phyloP scores from a whole-genome alignment of 495 filamentous ascomycete genomes.

The Aspergillus cristatus region DNA sequence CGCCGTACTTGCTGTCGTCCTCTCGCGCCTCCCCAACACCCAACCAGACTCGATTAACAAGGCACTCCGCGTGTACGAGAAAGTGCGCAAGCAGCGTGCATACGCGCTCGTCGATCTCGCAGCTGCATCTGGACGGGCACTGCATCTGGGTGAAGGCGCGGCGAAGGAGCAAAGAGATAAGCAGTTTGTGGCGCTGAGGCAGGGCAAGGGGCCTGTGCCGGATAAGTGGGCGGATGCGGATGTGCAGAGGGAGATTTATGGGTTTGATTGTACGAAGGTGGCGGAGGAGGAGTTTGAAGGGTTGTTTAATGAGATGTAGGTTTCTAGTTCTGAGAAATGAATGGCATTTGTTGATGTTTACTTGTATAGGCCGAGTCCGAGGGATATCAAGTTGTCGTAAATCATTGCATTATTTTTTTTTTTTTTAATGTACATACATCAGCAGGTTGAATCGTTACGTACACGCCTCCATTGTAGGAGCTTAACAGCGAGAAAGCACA shows the following conservation, averaged over 20 bases:
- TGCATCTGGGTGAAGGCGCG: constrained; percentile 67
- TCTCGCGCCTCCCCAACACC: constrained; percentile 45
- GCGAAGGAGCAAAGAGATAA: constrained; percentile 69
- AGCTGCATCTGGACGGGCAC: constrained; percentile 51
- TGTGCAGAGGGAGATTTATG: constrained; percentile 70
- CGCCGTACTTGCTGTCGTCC: constrained; percentile 58
- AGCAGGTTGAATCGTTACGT: no score
- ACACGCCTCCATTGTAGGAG: no score
- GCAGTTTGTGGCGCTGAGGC: constrained; percentile 54
- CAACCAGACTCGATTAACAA: constrained; percentile 50
- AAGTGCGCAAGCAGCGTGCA: constrained; percentile 60
- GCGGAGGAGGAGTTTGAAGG: constrained; percentile 52
- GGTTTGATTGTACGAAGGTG: constrained; percentile 55
- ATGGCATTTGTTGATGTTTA: no score
- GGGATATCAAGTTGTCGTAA: no score
- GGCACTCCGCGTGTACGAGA: constrained; percentile 62
- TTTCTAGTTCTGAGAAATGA: neutral
- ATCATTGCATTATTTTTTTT: no score
- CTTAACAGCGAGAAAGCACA: constrained; percentile 39
- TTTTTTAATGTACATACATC: no score
- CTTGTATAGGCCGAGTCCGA: no score
- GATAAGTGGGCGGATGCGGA: constrained; percentile 80
- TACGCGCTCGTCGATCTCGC: constrained; percentile 63
- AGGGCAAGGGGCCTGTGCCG: constrained; percentile 50
- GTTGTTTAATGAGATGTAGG: constrained; percentile 39